These are phyloP conservation scores for Chaetomiaceae sp. DNA, from an alignment of 2,329 filamentous ascomycete species.

Conservation along the genomic window DNA sequence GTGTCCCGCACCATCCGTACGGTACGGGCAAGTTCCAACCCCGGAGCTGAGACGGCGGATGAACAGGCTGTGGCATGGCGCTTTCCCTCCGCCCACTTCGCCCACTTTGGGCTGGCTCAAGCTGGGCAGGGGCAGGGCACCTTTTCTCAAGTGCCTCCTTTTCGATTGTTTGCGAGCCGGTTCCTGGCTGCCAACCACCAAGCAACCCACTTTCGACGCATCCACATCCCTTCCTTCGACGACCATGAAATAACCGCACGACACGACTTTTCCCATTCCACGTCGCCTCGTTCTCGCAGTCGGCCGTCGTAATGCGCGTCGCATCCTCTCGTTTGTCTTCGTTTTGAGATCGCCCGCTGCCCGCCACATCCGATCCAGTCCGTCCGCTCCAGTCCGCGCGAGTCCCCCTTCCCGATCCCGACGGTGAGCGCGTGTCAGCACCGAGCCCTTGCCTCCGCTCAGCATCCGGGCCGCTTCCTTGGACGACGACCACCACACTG, in stretches of 20 bases:
- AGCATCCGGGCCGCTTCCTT: background rate
- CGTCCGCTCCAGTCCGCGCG: conserved; percentile 3
- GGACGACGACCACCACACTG: background rate
- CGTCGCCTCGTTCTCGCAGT: conserved; percentile 8
- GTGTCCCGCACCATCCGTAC: conserved; percentile 7
- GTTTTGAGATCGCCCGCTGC: conserved; percentile 18
- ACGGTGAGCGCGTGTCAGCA: conserved; percentile 9
- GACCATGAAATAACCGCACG: background rate
- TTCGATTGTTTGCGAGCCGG: conserved; percentile 5
- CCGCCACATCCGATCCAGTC: background rate
- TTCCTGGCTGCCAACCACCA: background rate
- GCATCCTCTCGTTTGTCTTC: conserved; percentile 25
- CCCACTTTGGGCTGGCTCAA: background rate
- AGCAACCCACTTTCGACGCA: conserved; percentile 3
- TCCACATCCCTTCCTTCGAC: background rate
- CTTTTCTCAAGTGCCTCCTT: conserved; percentile 10
- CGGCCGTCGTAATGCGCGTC: conserved; percentile 18
- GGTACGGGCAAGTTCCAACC: background rate
- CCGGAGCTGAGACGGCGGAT: conserved; percentile 18
- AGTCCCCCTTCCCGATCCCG: conserved; percentile 3
- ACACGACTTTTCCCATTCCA: background rate
- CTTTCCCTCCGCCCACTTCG: background rate
- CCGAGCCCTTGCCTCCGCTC: conserved; percentile 2
- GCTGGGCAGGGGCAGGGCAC: background rate
- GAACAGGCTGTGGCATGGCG: conserved; percentile 7